Conservation (phyloP, 2,329 filamentous ascomycete species). For the Colletotrichum gigasporum region DNA sequence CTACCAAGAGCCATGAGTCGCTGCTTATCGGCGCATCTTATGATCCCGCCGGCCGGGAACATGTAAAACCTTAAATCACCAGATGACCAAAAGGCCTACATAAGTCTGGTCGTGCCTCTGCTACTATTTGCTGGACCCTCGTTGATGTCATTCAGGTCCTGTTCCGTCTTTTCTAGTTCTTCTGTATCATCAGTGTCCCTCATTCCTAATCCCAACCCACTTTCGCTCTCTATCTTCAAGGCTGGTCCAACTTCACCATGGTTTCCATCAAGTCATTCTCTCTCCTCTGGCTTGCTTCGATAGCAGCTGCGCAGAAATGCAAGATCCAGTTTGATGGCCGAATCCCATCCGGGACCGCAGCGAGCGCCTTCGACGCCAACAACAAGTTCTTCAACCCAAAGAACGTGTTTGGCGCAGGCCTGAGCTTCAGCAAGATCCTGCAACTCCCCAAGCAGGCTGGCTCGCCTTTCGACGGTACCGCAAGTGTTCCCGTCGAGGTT, state of each 20-base stretch:
- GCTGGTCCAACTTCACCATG: conserved; percentile 27
- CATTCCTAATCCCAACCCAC: not conserved
- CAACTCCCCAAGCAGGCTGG: conserved; percentile 51
- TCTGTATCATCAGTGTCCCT: not conserved
- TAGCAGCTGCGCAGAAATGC: conserved; percentile 34
- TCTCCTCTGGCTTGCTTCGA: conserved; percentile 15
- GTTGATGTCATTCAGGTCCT: not conserved
- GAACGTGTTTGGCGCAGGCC: conserved; percentile 61
- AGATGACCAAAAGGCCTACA: not conserved
- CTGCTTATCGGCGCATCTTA: conserved; percentile 5
- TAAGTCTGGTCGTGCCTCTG: not conserved
- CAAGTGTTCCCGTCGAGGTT: conserved; percentile 58
- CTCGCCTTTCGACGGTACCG: conserved; percentile 52
- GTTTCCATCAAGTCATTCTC: conserved; percentile 4
- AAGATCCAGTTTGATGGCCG: conserved; percentile 57
- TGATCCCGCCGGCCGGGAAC: not conserved
- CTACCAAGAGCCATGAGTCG: conserved; percentile 16
- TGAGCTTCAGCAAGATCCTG: conserved; percentile 61
- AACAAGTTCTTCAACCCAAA: conserved; percentile 57
- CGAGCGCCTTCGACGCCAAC: conserved; percentile 54
- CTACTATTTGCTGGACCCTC: not conserved
- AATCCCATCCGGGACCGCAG: conserved; percentile 47
- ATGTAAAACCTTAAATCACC: not conserved
- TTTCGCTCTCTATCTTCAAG: conserved; percentile 18
- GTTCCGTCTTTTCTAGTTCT: not conserved